Evolutionary conservation across 257 asterid genomes (phyloP).

Genomic region (Nicotiana paniculata): DNA sequence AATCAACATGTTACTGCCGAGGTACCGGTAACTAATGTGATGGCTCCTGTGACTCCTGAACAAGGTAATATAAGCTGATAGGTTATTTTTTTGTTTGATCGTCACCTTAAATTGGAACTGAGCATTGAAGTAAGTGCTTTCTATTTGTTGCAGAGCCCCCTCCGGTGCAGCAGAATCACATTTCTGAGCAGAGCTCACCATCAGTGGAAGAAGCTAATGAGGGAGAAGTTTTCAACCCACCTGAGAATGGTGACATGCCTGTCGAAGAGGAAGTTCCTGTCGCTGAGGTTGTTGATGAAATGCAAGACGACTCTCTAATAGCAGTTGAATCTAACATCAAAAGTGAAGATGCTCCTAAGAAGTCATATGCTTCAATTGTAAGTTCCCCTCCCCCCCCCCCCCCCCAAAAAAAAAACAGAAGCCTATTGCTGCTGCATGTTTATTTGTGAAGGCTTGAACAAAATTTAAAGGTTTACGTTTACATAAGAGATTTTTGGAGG

Average conservation of each 20-base stretch:
- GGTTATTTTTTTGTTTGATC: neutral
- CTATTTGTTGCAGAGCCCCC: conserved; percentile 30
- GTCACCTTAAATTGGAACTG: neutral
- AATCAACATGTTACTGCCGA: conserved; percentile 20
- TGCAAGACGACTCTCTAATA: neutral
- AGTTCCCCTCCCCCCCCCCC: neutral
- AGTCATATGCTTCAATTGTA: conserved; percentile 12
- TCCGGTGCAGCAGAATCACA: conserved; percentile 45
- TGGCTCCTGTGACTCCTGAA: conserved; percentile 45
- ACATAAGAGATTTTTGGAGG: neutral
- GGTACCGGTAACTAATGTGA: conserved; percentile 28
- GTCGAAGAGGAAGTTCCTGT: conserved; percentile 55
- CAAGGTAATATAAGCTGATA: conserved; percentile 34
- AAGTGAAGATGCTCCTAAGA: conserved; percentile 7
- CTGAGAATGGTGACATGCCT: conserved; percentile 5
- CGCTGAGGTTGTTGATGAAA: conserved; percentile 13
- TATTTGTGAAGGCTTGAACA: neutral
- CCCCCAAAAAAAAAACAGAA: neutral
- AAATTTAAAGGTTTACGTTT: neutral
- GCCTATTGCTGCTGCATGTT: neutral
- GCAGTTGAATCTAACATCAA: conserved; percentile 15
- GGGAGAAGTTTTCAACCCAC: conserved; percentile 2
- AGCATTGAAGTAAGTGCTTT: neutral
- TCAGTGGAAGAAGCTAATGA: conserved; percentile 4
- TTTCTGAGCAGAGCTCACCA: conserved; percentile 39